Evolutionary conservation across 805 yeast genomes (phyloP).

Genomic region (Pichia exigua): DNA sequence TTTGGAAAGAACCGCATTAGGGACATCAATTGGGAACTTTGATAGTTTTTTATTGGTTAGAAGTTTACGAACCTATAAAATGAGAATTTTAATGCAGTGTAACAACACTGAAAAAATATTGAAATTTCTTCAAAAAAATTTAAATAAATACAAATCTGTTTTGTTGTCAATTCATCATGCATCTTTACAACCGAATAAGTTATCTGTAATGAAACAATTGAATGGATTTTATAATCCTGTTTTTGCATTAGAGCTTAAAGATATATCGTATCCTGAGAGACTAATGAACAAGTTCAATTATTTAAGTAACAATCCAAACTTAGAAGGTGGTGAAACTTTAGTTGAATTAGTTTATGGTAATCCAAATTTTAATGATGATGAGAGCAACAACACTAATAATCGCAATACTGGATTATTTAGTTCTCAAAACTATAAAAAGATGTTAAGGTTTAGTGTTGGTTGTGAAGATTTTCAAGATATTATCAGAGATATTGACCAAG

Average conservation of each 20-base stretch:
- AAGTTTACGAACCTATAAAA: conserved; percentile 43
- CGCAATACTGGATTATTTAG: neutral
- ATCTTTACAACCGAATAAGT: conserved; percentile 36
- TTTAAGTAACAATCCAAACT: conserved; percentile 40
- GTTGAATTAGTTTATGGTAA: conserved; percentile 37
- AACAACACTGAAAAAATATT: conserved; percentile 37
- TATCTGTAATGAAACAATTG: conserved; percentile 33
- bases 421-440: conserved; percentile 11
- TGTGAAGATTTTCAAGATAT: conserved; percentile 46
- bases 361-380: conserved; percentile 21
- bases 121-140: conserved; percentile 30
- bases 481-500: conserved; percentile 38
- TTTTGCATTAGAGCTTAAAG: conserved; percentile 34
- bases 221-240: conserved; percentile 40
- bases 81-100: conserved; percentile 42
- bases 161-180: conserved; percentile 35
- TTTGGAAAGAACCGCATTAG: conserved; percentile 36
- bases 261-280: conserved; percentile 30
- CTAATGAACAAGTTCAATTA: conserved; percentile 41
- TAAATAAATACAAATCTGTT: conserved; percentile 28
- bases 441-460: conserved; percentile 45
- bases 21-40: conserved; percentile 45
- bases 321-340: conserved; percentile 44
- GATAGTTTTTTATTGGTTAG: conserved; percentile 41
- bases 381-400: neutral